Base-by-base conservation (phyloP, 352 stramenopile species). In the Globisporangium middletonii region DNA sequence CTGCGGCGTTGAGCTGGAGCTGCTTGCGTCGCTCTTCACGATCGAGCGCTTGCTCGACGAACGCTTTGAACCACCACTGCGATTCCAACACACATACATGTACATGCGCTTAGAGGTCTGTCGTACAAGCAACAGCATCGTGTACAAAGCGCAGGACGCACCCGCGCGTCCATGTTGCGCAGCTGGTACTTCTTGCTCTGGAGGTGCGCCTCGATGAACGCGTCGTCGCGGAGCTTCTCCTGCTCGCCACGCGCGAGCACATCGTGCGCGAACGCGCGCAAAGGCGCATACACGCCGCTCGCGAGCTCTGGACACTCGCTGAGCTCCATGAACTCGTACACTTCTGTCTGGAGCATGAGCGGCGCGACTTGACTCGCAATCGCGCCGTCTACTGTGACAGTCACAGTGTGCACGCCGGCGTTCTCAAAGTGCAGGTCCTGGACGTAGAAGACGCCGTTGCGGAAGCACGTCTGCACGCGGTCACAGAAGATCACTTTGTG, bases 241-340 rank as follows among this genome's bases (percentile, higher is more conserved):
- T 77, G 60, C 28, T 82, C 49, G 23, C 72, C 67, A 11, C 73
- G 67, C 27, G 67, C 60, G 42, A 79, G 63, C 48, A 75, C 73
- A 2, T 62, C 62, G 47, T 83, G 62, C 53, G 81, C 77, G 35
- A 88, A 84, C 27, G 75, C 67, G 2, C 81, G 79, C 50, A 92
- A 64, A 9, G 77, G 70, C 38, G 79, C 71, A 53, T 92, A 92
- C 12, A 75, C 73, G 2, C 75, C 75, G 0, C 59, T 60, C 30
- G 66, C 50, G 46, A 88, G 57, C 28, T 84, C 73, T 0, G 68
- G 45, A 53, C 81, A 89, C 55, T 92, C 79, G 50, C 75, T 65
- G 27, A 92, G 74, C 66, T 84, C 69, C 81, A 92, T 89, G 72
- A 92, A 92, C 63, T 92, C 81, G 50, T 73, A 83, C 50, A 92